phyloP scores from a whole-genome alignment of 495 filamentous ascomycete genomes.

The Penicillium atrosanguineum region DNA sequence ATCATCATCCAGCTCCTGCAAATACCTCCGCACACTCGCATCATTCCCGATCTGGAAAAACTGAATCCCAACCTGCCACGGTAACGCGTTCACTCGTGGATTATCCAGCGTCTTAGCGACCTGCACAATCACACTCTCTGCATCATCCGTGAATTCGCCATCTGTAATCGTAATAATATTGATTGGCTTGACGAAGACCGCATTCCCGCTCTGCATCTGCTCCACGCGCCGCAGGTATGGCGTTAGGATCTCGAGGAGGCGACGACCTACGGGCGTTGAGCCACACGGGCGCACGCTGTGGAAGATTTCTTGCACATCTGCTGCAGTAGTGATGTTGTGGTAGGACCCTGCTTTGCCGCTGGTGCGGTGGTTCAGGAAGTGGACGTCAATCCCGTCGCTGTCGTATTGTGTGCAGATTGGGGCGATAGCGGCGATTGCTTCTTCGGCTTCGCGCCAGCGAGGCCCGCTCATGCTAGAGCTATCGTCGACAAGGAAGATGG shows the following conservation, averaged over 20 bases:
- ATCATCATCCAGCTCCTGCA: slow-evolving; percentile 77
- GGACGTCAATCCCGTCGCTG: slow-evolving; percentile 87
- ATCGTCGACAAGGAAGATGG: slow-evolving; percentile 92
- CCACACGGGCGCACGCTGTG: slow-evolving; percentile 57
- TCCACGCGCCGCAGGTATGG: slow-evolving; percentile 59
- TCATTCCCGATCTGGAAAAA: slow-evolving; percentile 95
- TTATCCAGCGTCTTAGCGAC: slow-evolving; percentile 69
- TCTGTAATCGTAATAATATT: slow-evolving; percentile 96
- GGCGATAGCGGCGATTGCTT: slow-evolving; percentile 72
- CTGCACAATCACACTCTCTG: slow-evolving; percentile 66
- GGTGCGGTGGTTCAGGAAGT: slow-evolving; percentile 74
- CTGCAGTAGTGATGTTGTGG: slow-evolving; percentile 52
- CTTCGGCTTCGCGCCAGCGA: slow-evolving; percentile 72
- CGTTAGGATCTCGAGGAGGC: slow-evolving; percentile 69
- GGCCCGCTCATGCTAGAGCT: slow-evolving; percentile 79
- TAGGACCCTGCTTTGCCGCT: slow-evolving; percentile 34
- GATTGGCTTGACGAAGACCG: slow-evolving; percentile 63
- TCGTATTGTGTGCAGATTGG: slow-evolving; percentile 84
- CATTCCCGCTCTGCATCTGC: slow-evolving; percentile 40
- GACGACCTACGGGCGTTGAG: slow-evolving; percentile 71
- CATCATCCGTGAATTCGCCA: slow-evolving; percentile 79
- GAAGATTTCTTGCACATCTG: slow-evolving; percentile 66
- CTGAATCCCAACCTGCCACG: slow-evolving; percentile 91
- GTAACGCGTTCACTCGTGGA: slow-evolving; percentile 57
- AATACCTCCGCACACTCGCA: slow-evolving; percentile 55